A percentile compares a stretch with the other conserved stretches of the same genome.
These are phyloP conservation scores for Sordariomycetes sp. DNA, from an alignment of 2,329 filamentous ascomycete genomes.

Conservation along the genomic window DNA sequence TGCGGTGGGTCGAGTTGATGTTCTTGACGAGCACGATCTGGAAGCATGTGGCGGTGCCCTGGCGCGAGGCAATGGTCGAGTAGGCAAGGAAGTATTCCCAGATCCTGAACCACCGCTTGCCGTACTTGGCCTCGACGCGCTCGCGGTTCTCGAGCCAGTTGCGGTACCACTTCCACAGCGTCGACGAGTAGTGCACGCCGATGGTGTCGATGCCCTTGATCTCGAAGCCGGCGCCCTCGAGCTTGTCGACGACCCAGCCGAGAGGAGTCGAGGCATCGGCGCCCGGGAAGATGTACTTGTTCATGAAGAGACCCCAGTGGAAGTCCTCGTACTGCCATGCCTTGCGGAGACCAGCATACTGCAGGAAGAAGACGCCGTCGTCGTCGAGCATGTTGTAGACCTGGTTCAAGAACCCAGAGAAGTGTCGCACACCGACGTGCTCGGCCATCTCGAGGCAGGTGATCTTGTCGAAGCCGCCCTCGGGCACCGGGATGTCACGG, in stretches of 20 bases:
- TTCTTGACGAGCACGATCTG: constrained; percentile 86
- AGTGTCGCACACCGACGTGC: constrained; percentile 91
- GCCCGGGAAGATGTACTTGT: constrained; percentile 98
- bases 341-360: constrained; percentile 90
- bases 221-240: constrained; percentile 66
- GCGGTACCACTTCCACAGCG: constrained; percentile 95
- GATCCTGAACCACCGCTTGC: constrained; percentile 91
- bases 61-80: constrained; percentile 74
- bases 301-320: constrained; percentile 98
- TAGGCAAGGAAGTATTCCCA: constrained; percentile 89
- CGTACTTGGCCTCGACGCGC: constrained; percentile 92
- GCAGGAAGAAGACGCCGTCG: constrained; percentile 91
- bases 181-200: constrained; percentile 94
- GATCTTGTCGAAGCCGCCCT: constrained; percentile 75
- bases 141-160: constrained; percentile 96
- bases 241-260: constrained; percentile 73
- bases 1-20: constrained; percentile 75
- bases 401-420: constrained; percentile 72
- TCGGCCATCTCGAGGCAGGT: constrained; percentile 98
- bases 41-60: constrained; percentile 77
- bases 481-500: constrained; percentile 77
- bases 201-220: constrained; percentile 88
- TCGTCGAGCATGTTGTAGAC: constrained; percentile 94
- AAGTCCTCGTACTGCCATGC: constrained; percentile 97
- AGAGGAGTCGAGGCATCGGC: constrained; percentile 92